Base-by-base conservation (phyloP, 2,329 filamentous ascomycete species). In the Tolypocladium guangdongense region DNA sequence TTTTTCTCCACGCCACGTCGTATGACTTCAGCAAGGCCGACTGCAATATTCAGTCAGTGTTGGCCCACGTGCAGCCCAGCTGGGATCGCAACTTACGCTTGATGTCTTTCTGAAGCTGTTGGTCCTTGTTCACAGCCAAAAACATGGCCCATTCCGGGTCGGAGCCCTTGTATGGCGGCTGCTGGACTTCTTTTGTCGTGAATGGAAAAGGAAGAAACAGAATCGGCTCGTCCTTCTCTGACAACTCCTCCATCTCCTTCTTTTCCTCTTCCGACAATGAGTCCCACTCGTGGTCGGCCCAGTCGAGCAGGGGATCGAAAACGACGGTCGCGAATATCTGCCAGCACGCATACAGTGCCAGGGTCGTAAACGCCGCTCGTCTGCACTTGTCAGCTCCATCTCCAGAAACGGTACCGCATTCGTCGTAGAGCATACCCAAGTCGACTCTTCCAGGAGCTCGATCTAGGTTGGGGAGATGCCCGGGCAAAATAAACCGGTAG, bases 111-210 rank as follows among this genome's bases (percentile, higher is more conserved):
- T 78, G 68, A 11, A 76, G 68, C 45, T 75, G 65, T 16, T 62
- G 65, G 56, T 86, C 76, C 57, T 75, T 75, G 56, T 75, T 80
- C n/a, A 86, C 69, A 53, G 76, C 76, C 18, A 82, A 62, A 57
- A 84, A 87, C 49, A 74, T 71, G 56, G 74, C 70, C 81, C 81
- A 87, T 64, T 87, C 84, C 3, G 83, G 82, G 58, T 85, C 82
- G 30, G 69, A 71, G 51, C 75, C 75, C 55, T 71, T 72, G 62
- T 83, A 85, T 2, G 76, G 77, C 33, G 67, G 63, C 33, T 75
- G 72, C 18, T 72, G 68, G 20, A 81, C 66, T 54, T 71, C 59
- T 50, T 73, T 74, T 1, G 74, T 79, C 2, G 79, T 82, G 45
- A 81, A 81, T 4, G 82, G 81, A 51, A 87, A 77, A 0, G 84